phyloP scores from a whole-genome alignment of 495 filamentous ascomycete species.

The Talaromyces borbonicus region DNA sequence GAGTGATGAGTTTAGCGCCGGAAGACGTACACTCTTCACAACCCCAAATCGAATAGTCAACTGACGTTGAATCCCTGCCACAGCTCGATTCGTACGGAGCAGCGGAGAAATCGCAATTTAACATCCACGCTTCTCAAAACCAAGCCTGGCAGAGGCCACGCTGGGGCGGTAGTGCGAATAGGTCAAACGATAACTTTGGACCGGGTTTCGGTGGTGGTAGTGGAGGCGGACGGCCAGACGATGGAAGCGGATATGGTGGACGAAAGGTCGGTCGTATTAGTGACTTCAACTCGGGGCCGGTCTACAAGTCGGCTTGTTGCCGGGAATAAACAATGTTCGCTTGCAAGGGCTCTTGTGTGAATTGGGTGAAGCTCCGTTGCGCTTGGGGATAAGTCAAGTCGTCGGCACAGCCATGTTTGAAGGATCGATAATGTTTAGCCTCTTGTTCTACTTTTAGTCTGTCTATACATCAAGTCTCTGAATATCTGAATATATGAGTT shows the following conservation, averaged over 20 bases:
- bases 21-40: not conserved
- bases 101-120: constrained; percentile 55
- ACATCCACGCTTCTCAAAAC: constrained; percentile 28
- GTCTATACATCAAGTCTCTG: no score
- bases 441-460: no score
- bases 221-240: constrained; percentile 11
- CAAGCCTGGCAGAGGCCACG: constrained; percentile 13
- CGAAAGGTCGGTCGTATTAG: constrained; percentile 28
- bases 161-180: constrained; percentile 16
- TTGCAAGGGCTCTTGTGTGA: not conserved
- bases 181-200: constrained; percentile 6
- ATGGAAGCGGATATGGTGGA: constrained; percentile 15
- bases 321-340: not conserved
- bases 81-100: constrained; percentile 56
- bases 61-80: constrained; percentile 10
- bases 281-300: constrained; percentile 30
- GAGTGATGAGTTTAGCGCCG: not conserved
- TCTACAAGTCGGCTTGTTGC: constrained; percentile 23
- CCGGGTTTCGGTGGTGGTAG: constrained; percentile 21
- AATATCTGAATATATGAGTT: no score
- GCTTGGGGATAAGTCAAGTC: no score
- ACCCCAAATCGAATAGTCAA: not conserved
- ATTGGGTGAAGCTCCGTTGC: not conserved
- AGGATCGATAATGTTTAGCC: no score
- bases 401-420: no score